phyloP scores from a whole-genome alignment of 371 early-diverging fungal genomes.

The Actinomucor elegans region DNA sequence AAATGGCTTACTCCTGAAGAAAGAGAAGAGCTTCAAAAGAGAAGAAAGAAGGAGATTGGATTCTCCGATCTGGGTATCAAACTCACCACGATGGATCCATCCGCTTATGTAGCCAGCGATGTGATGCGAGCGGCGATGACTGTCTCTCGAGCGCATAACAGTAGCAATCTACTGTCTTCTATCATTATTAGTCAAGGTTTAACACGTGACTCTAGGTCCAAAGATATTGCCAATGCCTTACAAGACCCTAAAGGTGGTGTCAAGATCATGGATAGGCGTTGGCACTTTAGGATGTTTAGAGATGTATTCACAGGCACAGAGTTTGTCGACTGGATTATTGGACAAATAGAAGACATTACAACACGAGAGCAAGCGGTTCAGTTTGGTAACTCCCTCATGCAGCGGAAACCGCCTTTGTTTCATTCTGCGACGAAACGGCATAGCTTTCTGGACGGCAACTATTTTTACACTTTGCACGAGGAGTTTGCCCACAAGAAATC shows the following conservation, averaged over 20 bases:
- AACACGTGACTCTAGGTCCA: conserved; percentile 52
- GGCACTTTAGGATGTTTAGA: conserved; percentile 84
- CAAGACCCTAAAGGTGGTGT: conserved; percentile 74
- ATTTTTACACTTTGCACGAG: conserved; percentile 81
- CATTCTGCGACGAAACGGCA: conserved; percentile 75
- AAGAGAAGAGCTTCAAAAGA: conserved; percentile 45
- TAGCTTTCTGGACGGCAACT: conserved; percentile 88
- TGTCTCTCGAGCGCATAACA: conserved; percentile 7
- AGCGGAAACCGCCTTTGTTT: conserved; percentile 69
- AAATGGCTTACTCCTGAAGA: conserved; percentile 51
- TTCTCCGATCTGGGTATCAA: conserved; percentile 40
- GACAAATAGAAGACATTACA: conserved; percentile 75
- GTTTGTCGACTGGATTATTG: conserved; percentile 88
- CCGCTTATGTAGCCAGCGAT: conserved; percentile 38
- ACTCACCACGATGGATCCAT: conserved; percentile 51
- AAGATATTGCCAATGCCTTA: conserved; percentile 73
- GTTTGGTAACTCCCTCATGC: conserved; percentile 79
- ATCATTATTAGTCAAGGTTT: conserved; percentile 31
- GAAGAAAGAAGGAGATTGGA: conserved; percentile 37
- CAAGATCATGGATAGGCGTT: conserved; percentile 77
- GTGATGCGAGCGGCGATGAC: background rate
- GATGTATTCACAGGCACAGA: conserved; percentile 86
- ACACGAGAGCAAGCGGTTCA: conserved; percentile 83
- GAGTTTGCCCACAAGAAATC: conserved; percentile 53
- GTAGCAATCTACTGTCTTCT: conserved; percentile 27